Percentiles rank a stretch among this genome's conserved stretches.
Conservation (phyloP, 352 stramenopile genomes). For the Peronospora destructor region DNA sequence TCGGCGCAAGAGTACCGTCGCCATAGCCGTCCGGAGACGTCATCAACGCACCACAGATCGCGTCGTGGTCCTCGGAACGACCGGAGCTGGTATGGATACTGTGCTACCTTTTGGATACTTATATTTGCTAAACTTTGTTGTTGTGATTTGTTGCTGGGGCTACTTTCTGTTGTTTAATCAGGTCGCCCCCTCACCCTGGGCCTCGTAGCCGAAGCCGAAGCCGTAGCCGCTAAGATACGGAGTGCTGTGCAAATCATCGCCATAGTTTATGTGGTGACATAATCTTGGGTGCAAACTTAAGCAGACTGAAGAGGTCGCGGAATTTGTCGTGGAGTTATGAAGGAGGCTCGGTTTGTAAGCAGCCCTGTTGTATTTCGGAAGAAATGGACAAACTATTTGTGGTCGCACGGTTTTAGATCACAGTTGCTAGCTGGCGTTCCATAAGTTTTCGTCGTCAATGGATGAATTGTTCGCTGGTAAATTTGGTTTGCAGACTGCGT, state of each 20-base stretch:
- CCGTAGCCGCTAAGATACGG: slow-evolving; percentile 21
- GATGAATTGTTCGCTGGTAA: slow-evolving; percentile 13
- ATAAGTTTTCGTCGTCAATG: slow-evolving; percentile 19
- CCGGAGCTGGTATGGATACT: slow-evolving; percentile 24
- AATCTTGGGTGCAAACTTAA: slow-evolving; percentile 5
- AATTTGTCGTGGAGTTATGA: slow-evolving; percentile 12
- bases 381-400: slow-evolving; percentile 25
- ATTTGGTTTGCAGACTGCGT: slow-evolving; percentile 9
- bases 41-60: slow-evolving; percentile 19
- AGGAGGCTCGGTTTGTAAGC: slow-evolving; percentile 15
- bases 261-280: not conserved
- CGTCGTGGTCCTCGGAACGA: slow-evolving; percentile 23
- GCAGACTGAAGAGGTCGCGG: slow-evolving; percentile 7
- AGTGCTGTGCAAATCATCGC: slow-evolving; percentile 1
- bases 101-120: not conserved
- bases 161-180: slow-evolving; percentile 4
- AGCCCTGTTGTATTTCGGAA: slow-evolving; percentile 18
- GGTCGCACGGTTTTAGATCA: slow-evolving; percentile 16
- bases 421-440: slow-evolving; percentile 15
- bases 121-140: slow-evolving; percentile 8
- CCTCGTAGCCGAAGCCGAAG: slow-evolving; percentile 29
- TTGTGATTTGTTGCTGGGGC: not conserved
- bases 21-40: slow-evolving; percentile 25
- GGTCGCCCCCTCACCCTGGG: slow-evolving; percentile 22
- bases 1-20: slow-evolving; percentile 22